These are phyloP conservation scores for Mycena amicta DNA, from an alignment of 768 basidiomycete genomes.

Conservation along the genomic window DNA sequence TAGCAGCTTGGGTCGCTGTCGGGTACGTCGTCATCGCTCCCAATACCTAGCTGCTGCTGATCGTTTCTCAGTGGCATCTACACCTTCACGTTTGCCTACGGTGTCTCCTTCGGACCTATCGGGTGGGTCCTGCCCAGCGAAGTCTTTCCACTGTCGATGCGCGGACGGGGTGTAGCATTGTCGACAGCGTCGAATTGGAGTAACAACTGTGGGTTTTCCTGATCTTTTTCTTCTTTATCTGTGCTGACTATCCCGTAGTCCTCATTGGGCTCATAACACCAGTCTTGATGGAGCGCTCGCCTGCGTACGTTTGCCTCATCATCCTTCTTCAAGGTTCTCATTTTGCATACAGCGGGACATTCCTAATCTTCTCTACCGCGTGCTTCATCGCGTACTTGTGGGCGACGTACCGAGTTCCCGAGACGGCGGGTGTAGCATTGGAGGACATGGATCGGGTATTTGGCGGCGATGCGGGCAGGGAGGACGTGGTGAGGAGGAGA, in stretches of 20 bases:
- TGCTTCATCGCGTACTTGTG: constrained; percentile 72
- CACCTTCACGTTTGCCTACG: constrained; percentile 76
- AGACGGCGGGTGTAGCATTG: constrained; percentile 75
- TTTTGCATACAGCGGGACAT: constrained; percentile 56
- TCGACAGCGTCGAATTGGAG: constrained; percentile 87
- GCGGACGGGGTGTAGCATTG: constrained; percentile 81
- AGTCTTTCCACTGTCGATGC: constrained; percentile 77
- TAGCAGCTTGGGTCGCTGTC: constrained; percentile 72
- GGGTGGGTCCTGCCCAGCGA: constrained; percentile 86
- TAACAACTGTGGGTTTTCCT: constrained; percentile 64
- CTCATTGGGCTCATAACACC: constrained; percentile 77
- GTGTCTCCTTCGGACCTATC: constrained; percentile 76
- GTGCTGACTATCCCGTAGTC: constrained; percentile 42
- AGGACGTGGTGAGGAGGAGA: constrained; percentile 51
- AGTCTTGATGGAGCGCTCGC: constrained; percentile 58
- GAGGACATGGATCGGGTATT: constrained; percentile 80
- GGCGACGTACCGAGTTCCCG: constrained; percentile 69
- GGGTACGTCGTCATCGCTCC: constrained; percentile 45
- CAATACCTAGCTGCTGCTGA: background rate
- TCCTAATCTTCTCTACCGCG: constrained; percentile 63
- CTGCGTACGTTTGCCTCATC: constrained; percentile 50
- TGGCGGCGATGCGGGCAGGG: constrained; percentile 54
- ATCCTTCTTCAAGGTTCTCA: background rate
- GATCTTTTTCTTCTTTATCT: background rate
- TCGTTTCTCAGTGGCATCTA: constrained; percentile 57